A percentile compares a stretch with the other conserved stretches of the same genome.
Evolutionary conservation across 768 basidiomycete genomes (phyloP).

Genomic region (Pisolithus tinctorius): DNA sequence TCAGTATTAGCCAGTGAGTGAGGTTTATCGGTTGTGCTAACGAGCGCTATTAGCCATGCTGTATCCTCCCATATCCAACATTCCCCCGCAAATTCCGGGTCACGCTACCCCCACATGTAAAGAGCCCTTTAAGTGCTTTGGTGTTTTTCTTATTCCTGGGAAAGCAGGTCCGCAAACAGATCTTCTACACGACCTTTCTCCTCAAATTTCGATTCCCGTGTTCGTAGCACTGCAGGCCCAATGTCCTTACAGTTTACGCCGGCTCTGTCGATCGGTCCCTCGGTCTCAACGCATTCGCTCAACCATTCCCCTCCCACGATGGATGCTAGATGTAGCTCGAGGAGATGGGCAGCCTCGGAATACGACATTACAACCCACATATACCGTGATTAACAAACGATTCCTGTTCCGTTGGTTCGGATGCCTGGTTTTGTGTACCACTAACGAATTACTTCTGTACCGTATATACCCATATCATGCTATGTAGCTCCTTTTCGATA

Average conservation of each 20-base stretch:
- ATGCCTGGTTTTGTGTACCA: not conserved
- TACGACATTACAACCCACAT: not conserved
- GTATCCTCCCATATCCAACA: slow-evolving; percentile 42
- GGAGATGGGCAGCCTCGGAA: slow-evolving; percentile 21
- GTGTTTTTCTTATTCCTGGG: not conserved
- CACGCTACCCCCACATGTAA: slow-evolving; percentile 18
- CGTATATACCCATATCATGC: not conserved
- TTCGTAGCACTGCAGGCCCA: slow-evolving; percentile 1
- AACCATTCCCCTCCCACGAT: not conserved
- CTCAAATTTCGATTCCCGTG: not conserved
- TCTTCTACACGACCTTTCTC: slow-evolving; percentile 2
- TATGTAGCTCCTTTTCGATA: not conserved
- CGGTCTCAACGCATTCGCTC: slow-evolving; percentile 2
- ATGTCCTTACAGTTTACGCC: slow-evolving; percentile 1
- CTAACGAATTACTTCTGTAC: not conserved
- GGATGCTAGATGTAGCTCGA: slow-evolving; percentile 3
- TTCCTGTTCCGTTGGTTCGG: not conserved
- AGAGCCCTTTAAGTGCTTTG: not conserved
- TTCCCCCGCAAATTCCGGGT: slow-evolving; percentile 2
- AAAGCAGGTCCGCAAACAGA: slow-evolving; percentile 2
- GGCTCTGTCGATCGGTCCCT: not conserved
- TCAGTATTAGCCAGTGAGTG: slow-evolving; percentile 18
- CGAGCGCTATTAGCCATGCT: slow-evolving; percentile 35
- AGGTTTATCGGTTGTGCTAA: not conserved
- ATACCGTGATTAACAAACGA: not conserved